A percentile compares a stretch with the other conserved stretches of the same genome.
phyloP scores from a whole-genome alignment of 2,329 filamentous ascomycete genomes.

The Acarospora socialis region DNA sequence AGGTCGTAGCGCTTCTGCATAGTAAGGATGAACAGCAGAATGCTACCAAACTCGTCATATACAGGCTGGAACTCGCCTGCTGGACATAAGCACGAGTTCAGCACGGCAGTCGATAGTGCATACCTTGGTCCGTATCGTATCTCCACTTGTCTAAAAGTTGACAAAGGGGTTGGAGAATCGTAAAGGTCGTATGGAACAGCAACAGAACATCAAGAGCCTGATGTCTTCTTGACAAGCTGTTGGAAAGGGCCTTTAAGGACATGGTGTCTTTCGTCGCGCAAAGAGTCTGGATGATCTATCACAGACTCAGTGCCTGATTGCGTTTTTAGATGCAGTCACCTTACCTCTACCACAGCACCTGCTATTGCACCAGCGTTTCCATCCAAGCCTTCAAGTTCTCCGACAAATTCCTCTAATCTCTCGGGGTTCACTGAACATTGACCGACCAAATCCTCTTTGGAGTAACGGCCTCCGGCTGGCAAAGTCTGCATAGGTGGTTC shows the following conservation, averaged over 20 bases:
- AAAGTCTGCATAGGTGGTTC: conserved; percentile 71
- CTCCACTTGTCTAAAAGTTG: conserved; percentile 47
- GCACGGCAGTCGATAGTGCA: neutral
- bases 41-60: conserved; percentile 51
- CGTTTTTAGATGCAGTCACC: conserved; percentile 12
- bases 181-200: conserved; percentile 37
- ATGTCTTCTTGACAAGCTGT: conserved; percentile 40
- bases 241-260: conserved; percentile 47
- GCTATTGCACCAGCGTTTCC: conserved; percentile 82
- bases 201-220: conserved; percentile 44
- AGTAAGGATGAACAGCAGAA: conserved; percentile 43
- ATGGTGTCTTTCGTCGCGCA: conserved; percentile 48
- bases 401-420: conserved; percentile 59
- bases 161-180: conserved; percentile 43
- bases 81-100: conserved; percentile 12
- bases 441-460: conserved; percentile 62
- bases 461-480: conserved; percentile 58
- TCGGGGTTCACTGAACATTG: conserved; percentile 67
- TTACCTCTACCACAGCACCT: conserved; percentile 58
- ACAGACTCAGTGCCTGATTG: conserved; percentile 4
- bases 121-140: conserved; percentile 49
- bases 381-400: conserved; percentile 76
- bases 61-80: conserved; percentile 46
- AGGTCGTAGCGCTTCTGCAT: conserved; percentile 45
- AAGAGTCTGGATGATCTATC: conserved; percentile 35